phyloP scores from a whole-genome alignment of 768 basidiomycete species.

The Galerina sulciceps region DNA sequence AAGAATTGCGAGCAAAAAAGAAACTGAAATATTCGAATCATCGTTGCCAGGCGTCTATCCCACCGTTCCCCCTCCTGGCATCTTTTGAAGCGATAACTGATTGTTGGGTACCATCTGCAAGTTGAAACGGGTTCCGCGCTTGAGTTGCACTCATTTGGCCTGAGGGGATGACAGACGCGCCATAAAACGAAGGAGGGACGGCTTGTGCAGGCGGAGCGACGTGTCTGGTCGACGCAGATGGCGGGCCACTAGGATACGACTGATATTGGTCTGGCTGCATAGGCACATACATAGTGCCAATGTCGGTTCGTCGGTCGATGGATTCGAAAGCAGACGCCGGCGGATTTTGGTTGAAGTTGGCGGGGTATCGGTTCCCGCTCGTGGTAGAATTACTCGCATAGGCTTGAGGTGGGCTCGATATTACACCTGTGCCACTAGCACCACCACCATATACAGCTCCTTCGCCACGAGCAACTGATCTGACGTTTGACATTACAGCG shows the following conservation, averaged over 20 bases:
- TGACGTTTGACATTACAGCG: constrained; percentile 81
- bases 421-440: constrained; percentile 53
- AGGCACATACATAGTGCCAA: constrained; percentile 74
- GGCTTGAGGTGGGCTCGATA: constrained; percentile 78
- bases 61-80: constrained; percentile 54
- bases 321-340: constrained; percentile 54
- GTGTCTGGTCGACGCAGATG: constrained; percentile 44
- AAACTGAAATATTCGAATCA: constrained; percentile 37
- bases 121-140: constrained; percentile 47
- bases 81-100: constrained; percentile 53
- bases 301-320: constrained; percentile 66
- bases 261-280: constrained; percentile 84
- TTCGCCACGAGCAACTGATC: constrained; percentile 62
- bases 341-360: constrained; percentile 54
- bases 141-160: constrained; percentile 42
- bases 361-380: constrained; percentile 63
- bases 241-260: constrained; percentile 46
- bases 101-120: constrained; percentile 42
- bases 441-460: constrained; percentile 37
- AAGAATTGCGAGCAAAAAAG: constrained; percentile 3
- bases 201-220: constrained; percentile 55
- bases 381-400: constrained; percentile 59
- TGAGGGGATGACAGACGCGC: constrained; percentile 56
- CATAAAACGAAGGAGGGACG: constrained; percentile 72
- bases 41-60: constrained; percentile 79